Evolutionary conservation across 2,329 filamentous ascomycete species (phyloP).

Genomic region (Penicillium sp.): DNA sequence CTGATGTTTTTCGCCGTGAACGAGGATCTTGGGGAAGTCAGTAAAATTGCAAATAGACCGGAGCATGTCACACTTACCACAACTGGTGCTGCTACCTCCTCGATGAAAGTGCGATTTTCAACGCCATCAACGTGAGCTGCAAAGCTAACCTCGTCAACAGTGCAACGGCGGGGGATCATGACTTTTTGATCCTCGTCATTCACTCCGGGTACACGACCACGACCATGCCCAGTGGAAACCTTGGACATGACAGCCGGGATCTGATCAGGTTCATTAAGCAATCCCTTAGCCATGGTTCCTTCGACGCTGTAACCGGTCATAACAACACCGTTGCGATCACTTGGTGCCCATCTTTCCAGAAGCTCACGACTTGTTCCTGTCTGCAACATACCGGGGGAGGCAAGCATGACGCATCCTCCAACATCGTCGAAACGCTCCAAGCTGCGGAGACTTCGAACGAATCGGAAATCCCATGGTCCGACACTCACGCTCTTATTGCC

Average conservation of each 20-base stretch:
- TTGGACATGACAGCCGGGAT: constrained; percentile 92
- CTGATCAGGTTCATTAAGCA: constrained; percentile 90
- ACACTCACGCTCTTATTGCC: constrained; percentile 68
- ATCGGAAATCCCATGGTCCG: constrained; percentile 95
- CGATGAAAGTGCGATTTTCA: constrained; percentile 95
- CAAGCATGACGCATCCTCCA: constrained; percentile 94
- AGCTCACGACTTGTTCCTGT: constrained; percentile 92
- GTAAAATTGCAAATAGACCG: not conserved
- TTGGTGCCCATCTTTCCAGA: constrained; percentile 92
- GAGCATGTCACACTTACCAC: constrained; percentile 64
- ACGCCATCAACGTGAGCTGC: constrained; percentile 95
- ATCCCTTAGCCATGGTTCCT: constrained; percentile 95
- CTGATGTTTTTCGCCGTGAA: constrained; percentile 95
- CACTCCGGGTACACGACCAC: constrained; percentile 62
- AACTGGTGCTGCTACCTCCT: constrained; percentile 86
- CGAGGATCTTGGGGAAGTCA: constrained; percentile 67
- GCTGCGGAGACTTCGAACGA: constrained; percentile 85
- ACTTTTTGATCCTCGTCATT: constrained; percentile 74
- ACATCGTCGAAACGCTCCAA: constrained; percentile 95
- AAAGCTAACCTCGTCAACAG: constrained; percentile 90
- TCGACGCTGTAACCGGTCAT: constrained; percentile 99
- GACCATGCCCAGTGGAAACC: constrained; percentile 51
- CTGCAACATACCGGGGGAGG: constrained; percentile 96
- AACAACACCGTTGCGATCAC: constrained; percentile 94
- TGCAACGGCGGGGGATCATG: constrained; percentile 89